Evolutionary conservation across 805 yeast genomes (phyloP).

Genomic region (Kluyveromyces siamensis): DNA sequence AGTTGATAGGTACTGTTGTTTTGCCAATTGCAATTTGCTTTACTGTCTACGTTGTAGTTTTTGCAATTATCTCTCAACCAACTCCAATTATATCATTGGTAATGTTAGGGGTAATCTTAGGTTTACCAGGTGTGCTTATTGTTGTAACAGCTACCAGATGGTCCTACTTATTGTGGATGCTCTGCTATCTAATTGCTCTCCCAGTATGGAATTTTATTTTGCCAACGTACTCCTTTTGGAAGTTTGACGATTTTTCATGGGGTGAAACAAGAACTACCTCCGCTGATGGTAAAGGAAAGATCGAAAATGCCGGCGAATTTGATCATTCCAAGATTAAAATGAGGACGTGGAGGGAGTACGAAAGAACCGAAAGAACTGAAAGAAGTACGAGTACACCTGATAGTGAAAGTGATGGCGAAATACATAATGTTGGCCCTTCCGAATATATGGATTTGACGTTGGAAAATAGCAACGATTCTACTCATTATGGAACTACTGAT

Average conservation of each 20-base stretch:
- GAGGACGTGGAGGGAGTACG: conserved; percentile 94
- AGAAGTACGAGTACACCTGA: neutral
- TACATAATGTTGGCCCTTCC: neutral
- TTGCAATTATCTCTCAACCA: conserved; percentile 62
- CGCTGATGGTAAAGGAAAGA: conserved; percentile 62
- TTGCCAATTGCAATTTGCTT: conserved; percentile 82
- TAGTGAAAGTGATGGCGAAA: neutral
- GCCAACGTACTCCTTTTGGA: conserved; percentile 87
- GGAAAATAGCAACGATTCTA: neutral
- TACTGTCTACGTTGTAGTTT: conserved; percentile 68
- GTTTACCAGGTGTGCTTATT: conserved; percentile 76
- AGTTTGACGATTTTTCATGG: conserved; percentile 94
- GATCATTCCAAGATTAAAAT: conserved; percentile 85
- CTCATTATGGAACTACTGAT: neutral
- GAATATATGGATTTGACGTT: neutral
- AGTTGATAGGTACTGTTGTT: conserved; percentile 78
- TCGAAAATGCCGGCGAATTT: conserved; percentile 68
- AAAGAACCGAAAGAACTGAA: conserved; percentile 67
- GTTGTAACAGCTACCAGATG: conserved; percentile 70
- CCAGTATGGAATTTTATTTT: conserved; percentile 92
- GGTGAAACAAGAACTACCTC: conserved; percentile 85
- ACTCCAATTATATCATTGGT: conserved; percentile 72
- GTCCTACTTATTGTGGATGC: conserved; percentile 70
- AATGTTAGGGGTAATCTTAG: conserved; percentile 69
- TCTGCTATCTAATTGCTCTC: conserved; percentile 65